Percentiles rank a stretch among this genome's conserved stretches.
These are phyloP conservation scores for Hericium erinaceus DNA, from an alignment of 768 basidiomycete genomes.

Conservation along the genomic window DNA sequence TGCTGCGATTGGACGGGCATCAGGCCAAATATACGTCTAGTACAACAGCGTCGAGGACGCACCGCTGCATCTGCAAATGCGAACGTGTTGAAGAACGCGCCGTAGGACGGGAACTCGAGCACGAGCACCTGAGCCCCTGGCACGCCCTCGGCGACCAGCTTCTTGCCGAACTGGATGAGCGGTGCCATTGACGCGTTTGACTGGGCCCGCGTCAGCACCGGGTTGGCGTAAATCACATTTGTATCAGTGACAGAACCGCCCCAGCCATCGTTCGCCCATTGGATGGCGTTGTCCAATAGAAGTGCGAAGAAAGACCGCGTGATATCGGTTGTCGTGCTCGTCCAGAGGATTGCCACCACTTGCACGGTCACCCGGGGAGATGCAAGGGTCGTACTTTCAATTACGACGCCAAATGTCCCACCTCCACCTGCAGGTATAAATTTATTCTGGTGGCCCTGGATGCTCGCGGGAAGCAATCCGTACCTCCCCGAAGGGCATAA, in stretches of 20 bases:
- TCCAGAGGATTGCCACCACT: constrained; percentile 2
- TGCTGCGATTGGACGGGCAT: constrained; percentile 17
- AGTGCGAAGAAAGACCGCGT: constrained; percentile 22
- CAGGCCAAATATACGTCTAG: not conserved
- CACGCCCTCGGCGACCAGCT: not conserved
- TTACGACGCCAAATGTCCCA: constrained; percentile 14
- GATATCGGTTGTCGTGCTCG: not conserved
- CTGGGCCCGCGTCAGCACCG: not conserved
- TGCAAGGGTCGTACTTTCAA: constrained; percentile 8
- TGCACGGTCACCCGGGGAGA: constrained; percentile 8
- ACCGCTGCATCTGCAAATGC: constrained; percentile 30
- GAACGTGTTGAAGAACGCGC: constrained; percentile 31
- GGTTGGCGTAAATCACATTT: constrained; percentile 7
- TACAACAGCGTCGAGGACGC: not conserved
- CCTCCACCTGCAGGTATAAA: constrained; percentile 4
- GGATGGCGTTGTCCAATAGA: constrained; percentile 29
- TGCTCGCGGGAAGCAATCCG: not conserved
- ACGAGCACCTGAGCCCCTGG: constrained; percentile 21
- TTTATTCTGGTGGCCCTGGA: not conserved
- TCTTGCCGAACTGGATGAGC: constrained; percentile 7
- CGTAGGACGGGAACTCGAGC: constrained; percentile 34
- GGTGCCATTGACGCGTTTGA: constrained; percentile 6
- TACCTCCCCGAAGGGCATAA: constrained; percentile 26
- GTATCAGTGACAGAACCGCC: constrained; percentile 31
- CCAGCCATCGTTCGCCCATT: constrained; percentile 37